Evolutionary conservation across 805 yeast genomes (phyloP).

Genomic region (Jamesozyma gamospora): DNA sequence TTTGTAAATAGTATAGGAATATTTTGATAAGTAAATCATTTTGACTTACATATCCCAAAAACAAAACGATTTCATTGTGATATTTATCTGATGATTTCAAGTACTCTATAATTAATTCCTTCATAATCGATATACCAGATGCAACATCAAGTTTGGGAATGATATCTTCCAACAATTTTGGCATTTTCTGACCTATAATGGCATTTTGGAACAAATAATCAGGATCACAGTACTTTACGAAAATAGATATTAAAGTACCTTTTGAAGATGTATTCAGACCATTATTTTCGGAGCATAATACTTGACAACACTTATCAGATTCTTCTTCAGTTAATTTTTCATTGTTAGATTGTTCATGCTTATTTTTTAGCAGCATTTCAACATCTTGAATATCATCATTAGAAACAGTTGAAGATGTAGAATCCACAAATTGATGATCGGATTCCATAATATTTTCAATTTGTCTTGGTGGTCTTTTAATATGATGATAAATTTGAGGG

Average conservation of each 20-base stretch:
- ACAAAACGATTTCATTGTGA: conserved; percentile 3
- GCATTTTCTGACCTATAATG: conserved; percentile 5
- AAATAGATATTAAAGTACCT: conserved; percentile 5
- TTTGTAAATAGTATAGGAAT: conserved; percentile 4
- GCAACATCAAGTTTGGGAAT: conserved; percentile 7
- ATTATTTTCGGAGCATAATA: not conserved
- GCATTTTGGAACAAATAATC: conserved; percentile 7
- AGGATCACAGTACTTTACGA: conserved; percentile 9
- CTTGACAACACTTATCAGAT: not conserved
- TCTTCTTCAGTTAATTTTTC: conserved; percentile 2
- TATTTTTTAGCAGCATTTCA: conserved; percentile 1
- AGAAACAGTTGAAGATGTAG: not conserved
- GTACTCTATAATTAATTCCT: conserved; percentile 6
- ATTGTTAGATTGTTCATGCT: conserved; percentile 1
- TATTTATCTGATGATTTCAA: conserved; percentile 5
- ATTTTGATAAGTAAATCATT: conserved; percentile 3
- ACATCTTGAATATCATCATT: not conserved
- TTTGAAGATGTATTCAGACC: not conserved
- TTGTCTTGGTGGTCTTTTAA: too few species aligned
- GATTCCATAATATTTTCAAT: too few species aligned
- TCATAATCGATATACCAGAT: conserved; percentile 5
- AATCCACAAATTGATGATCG: not conserved
- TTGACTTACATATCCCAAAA: conserved; percentile 6
- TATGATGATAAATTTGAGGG: too few species aligned
- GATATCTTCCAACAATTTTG: conserved; percentile 5